Evolutionary conservation across 2,329 filamentous ascomycete genomes (phyloP), one percentile per base, ranked within the genome.

Genomic region (Sordariomycetes sp.): DNA sequence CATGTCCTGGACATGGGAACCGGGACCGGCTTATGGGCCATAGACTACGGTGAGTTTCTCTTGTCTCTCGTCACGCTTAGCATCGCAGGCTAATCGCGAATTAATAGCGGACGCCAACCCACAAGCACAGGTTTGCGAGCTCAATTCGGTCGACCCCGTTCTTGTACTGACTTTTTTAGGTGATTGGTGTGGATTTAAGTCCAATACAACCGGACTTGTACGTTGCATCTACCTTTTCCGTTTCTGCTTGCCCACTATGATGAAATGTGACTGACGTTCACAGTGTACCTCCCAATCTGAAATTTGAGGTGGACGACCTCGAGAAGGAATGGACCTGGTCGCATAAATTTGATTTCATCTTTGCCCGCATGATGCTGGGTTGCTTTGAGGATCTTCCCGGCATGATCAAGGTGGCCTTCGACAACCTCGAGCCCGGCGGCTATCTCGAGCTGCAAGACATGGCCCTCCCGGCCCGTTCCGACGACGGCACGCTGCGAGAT

Each of bases 371-470:
- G 36, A 46, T 61, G 41, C 48, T 46, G 3, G 53, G 49, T 5
- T 47, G 45, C 20, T 48, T 60, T 19, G 11, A 35, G 12, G 42
- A 52, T 17, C 50, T 45, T 34, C 47, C 45, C 16, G 45, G 40
- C 23, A 45, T 53, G 34, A 43, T 51, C 28, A 37, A 36, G n/a
- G 42, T 51, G 31, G 34, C 33, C 15, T 41, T 36, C 28, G 42
- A 27, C 21, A 31, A 72, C 46, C 51, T 73, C n/a, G 68, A 66
- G 42, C 66, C 67, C 3, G 70, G 69, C 11, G 70, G 65, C 15
- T 74, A 68, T 68, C 59, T 72, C 30, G 70, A 74, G 43, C 50
- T 71, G 21, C 68, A 73, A 44, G 70, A 73, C 47, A 65, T 72
- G 16, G 60, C 30, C 30, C 30, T 35, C n/a, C 31, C 32, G 9